Conservation (phyloP, 2,329 filamentous ascomycete species). For the Colletotrichum godetiae region DNA sequence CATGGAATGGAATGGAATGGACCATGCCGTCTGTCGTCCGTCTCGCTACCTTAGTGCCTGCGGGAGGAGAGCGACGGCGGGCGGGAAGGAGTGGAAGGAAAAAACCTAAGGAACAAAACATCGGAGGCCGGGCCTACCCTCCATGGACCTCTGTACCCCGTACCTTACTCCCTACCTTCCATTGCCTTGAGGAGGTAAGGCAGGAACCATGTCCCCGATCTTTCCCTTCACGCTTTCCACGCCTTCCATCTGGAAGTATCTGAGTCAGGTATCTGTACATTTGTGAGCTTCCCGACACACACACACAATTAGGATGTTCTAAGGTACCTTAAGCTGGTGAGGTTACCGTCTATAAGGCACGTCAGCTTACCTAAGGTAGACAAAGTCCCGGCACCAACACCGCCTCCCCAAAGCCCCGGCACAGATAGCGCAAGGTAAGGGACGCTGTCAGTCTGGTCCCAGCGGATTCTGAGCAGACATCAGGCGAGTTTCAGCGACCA, state of each 20-base stretch:
- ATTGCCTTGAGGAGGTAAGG: too few relatives aligned
- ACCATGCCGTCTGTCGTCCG: not conserved
- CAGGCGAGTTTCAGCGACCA: slow-evolving; percentile 15
- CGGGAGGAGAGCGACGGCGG: not conserved
- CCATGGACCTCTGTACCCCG: too few relatives aligned
- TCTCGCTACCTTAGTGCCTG: not conserved
- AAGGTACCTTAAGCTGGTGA: too few relatives aligned
- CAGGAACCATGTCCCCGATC: too few relatives aligned
- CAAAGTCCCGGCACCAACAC: not conserved
- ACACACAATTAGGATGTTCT: too few relatives aligned
- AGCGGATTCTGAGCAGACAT: slow-evolving; percentile 5
- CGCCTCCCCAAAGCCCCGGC: too few relatives aligned
- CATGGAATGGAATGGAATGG: too few relatives aligned
- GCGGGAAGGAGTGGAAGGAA: not conserved
- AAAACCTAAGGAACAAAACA: not conserved
- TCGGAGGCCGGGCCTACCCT: not conserved
- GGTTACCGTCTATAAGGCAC: too few relatives aligned
- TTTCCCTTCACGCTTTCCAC: too few relatives aligned
- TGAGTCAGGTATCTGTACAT: not conserved
- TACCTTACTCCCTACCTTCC: too few relatives aligned
- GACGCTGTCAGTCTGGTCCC: not conserved
- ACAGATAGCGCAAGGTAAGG: not conserved
- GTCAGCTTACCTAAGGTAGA: not conserved
- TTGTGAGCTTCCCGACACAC: not conserved
- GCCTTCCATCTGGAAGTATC: not conserved